Evolutionary conservation across 768 basidiomycete genomes (phyloP).

Genomic region (Boletus pseudo-olivaceus): DNA sequence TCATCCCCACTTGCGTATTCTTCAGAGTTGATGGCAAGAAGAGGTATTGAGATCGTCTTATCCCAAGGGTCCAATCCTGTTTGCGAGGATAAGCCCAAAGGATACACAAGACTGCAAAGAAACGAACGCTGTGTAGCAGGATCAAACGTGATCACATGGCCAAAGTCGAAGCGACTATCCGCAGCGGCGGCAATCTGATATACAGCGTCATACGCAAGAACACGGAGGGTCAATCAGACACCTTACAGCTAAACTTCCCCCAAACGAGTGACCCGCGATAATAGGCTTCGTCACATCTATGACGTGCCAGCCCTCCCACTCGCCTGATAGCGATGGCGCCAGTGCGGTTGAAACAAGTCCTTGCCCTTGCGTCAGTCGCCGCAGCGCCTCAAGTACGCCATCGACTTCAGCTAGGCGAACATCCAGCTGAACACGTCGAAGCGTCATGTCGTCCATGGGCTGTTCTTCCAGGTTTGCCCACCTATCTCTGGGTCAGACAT

Average conservation of each 20-base stretch:
- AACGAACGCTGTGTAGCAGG: conserved; percentile 25
- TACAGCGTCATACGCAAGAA: neutral
- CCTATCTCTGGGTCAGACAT: conserved; percentile 4
- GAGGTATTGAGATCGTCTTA: conserved; percentile 26
- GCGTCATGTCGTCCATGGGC: conserved; percentile 32
- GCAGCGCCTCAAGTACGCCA: conserved; percentile 22
- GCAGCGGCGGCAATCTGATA: conserved; percentile 26
- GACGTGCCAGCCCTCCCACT: conserved; percentile 20
- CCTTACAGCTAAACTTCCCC: conserved; percentile 30
- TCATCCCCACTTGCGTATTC: conserved; percentile 38
- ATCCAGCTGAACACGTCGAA: conserved; percentile 29
- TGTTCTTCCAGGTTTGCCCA: conserved; percentile 32
- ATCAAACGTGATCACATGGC: conserved; percentile 28
- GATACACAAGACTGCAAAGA: conserved; percentile 13
- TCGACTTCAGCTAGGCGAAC: conserved; percentile 41
- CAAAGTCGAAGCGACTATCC: conserved; percentile 20
- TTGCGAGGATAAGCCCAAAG: conserved; percentile 10
- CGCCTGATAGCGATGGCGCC: neutral
- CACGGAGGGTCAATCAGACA: neutral
- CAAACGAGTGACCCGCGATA: conserved; percentile 33
- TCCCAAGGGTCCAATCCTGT: conserved; percentile 29
- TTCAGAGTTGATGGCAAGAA: conserved; percentile 41
- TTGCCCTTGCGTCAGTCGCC: neutral
- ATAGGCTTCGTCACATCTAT: conserved; percentile 21
- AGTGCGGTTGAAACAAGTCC: neutral